phyloP scores from a whole-genome alignment of 352 stramenopile genomes.

The Pythium dissimile region DNA sequence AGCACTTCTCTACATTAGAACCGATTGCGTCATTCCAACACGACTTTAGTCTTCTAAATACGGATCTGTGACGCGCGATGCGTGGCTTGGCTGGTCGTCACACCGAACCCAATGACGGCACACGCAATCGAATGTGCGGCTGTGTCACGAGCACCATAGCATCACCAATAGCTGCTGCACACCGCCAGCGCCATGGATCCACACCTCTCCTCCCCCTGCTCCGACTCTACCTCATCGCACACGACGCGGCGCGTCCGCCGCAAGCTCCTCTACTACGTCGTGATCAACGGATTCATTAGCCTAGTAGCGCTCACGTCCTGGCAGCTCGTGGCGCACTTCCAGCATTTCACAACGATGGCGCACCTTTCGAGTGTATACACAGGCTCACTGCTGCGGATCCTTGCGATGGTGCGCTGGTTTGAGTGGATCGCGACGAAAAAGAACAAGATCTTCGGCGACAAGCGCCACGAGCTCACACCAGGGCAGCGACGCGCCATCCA shows the following conservation, averaged over 20 bases:
- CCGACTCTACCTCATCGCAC: too few species aligned
- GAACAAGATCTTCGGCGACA: slow-evolving; percentile 55
- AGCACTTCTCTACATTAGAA: too few species aligned
- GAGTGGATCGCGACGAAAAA: slow-evolving; percentile 79
- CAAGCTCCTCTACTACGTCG: slow-evolving; percentile 70
- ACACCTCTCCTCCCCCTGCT: too few species aligned
- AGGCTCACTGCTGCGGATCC: slow-evolving; percentile 47
- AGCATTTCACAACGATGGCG: background rate
- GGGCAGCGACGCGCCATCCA: slow-evolving; percentile 48
- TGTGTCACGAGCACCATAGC: background rate
- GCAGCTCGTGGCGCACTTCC: slow-evolving; percentile 12
- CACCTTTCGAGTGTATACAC: slow-evolving; percentile 35
- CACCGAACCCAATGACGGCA: background rate
- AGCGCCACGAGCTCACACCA: slow-evolving; percentile 42
- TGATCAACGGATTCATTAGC: slow-evolving; percentile 85
- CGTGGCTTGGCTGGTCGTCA: background rate
- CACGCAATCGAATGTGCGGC: too few species aligned
- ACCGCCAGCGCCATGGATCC: background rate
- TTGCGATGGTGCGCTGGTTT: slow-evolving; percentile 69
- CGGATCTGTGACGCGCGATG: slow-evolving; percentile 17
- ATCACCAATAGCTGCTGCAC: background rate
- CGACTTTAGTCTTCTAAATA: slow-evolving; percentile 1
- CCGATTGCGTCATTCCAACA: too few species aligned
- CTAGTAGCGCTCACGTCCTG: slow-evolving; percentile 39
- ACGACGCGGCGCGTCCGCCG: slow-evolving; percentile 36